phyloP scores from a whole-genome alignment of 2,329 filamentous ascomycete species.

The Colletotrichum lini region DNA sequence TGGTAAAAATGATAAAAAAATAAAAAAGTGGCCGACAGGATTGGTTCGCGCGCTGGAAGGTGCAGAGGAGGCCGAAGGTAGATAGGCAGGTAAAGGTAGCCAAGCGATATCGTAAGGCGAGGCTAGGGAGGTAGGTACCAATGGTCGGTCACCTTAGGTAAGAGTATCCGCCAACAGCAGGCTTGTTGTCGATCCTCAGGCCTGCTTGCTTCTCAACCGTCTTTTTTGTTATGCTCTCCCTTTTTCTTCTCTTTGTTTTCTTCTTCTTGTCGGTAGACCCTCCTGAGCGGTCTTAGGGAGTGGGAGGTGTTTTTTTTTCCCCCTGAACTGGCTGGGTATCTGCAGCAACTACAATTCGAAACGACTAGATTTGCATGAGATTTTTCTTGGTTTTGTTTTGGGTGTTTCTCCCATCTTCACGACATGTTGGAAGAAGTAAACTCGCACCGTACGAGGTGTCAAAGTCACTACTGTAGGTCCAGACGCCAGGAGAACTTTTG shows the following conservation, averaged over 20 bases:
- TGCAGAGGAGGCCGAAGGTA: neutral
- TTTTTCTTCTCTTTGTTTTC: neutral
- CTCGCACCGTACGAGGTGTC: neutral
- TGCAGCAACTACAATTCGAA: slow-evolving; percentile 13
- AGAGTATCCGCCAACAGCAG: slow-evolving; percentile 1
- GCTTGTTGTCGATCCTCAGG: slow-evolving; percentile 18
- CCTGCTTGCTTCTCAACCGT: neutral
- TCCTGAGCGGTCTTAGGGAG: neutral
- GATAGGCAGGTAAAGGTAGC: slow-evolving; percentile 5
- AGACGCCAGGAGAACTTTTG: neutral
- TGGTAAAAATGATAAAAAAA: neutral
- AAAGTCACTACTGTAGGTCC: neutral
- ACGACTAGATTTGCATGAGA: slow-evolving; percentile 4
- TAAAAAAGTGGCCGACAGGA: neutral
- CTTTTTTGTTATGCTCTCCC: neutral
- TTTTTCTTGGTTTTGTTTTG: neutral
- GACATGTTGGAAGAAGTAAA: neutral
- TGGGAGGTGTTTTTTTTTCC: no score
- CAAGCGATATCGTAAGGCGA: neutral
- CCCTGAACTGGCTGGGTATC: neutral
- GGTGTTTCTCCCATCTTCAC: no score
- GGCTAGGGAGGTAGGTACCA: neutral
- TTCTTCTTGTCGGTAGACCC: neutral
- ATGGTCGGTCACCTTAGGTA: neutral
- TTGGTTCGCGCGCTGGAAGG: neutral